Evolutionary conservation across 1,139 yeast genomes (phyloP), one percentile per base, ranked within the genome.

Genomic region (Candida sojae): DNA sequence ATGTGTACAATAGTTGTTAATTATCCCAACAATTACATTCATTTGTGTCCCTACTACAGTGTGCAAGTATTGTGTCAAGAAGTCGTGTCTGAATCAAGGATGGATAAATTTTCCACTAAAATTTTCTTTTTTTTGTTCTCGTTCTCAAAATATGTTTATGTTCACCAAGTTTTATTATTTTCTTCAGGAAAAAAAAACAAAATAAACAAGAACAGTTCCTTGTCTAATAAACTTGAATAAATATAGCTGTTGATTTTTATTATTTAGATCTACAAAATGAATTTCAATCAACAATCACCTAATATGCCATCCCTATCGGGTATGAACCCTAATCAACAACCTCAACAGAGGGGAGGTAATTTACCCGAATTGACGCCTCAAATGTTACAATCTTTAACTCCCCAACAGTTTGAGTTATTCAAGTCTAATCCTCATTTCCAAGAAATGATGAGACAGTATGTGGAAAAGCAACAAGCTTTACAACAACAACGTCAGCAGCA

Each of bases 361-460:
- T 62, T 65, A 63, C 39, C 31, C 25, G 38, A 38, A 13, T 41
- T 41, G 38, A 65, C 68, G 41, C 79, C 74, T 12, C 79, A 70
- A 21, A 76, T 69, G 58, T 62, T 70, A 39, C 71, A 76, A 28
- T 72, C 75, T 46, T 59, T 74, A 45, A 63, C 73, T 25, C 77
- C 79, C 9, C 77, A 75, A 53, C 80, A 76, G 48, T 69, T 77
- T 37, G 78, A 77, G 52, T 75, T 79, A 51, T 67, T 79, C 55
- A 74, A 77, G 48, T 68, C 63, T 57, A 79, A 78, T 55, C 80
- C 79, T 3, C 79, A 73, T 52, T 74, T 72, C 53, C 77, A 71
- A 51, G 71, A 66, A 35, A 64, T 72, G 46, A 65, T 75, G 62
- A 61, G 72, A 37, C 67, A 66, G 47, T 71, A 69, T 51, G 53